Conservation (phyloP, 352 stramenopile species). For the Phytopythium sindhum region DNA sequence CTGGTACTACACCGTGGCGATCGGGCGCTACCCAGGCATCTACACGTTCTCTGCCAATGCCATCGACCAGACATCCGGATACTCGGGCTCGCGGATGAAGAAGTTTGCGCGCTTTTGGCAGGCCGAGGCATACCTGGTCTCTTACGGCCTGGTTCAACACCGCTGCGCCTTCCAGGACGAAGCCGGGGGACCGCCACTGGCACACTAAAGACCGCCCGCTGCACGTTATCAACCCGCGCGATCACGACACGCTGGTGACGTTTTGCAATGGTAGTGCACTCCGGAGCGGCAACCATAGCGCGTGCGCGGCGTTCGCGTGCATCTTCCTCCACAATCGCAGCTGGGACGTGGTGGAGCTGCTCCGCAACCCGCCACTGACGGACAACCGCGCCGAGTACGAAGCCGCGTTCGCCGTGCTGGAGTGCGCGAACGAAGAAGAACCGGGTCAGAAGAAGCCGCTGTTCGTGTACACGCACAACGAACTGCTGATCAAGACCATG, state of each 20-base stretch:
- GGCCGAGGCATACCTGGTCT: slow-evolving; percentile 28
- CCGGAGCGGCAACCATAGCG: background rate
- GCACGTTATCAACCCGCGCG: background rate
- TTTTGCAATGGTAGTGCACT: slow-evolving; percentile 15
- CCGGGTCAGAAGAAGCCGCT: slow-evolving; percentile 6
- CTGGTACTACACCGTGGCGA: slow-evolving; percentile 52
- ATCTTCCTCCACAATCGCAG: slow-evolving; percentile 2
- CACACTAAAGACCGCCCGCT: slow-evolving; percentile 6
- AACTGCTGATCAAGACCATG: slow-evolving; percentile 15
- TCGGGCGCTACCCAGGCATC: slow-evolving; percentile 38
- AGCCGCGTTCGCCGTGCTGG: slow-evolving; percentile 11
- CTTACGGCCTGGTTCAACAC: background rate
- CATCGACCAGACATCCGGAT: slow-evolving; percentile 38
- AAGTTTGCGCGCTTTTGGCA: slow-evolving; percentile 44
- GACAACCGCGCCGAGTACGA: slow-evolving; percentile 18
- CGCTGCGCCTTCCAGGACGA: slow-evolving; percentile 4
- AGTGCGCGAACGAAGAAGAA: slow-evolving; percentile 15
- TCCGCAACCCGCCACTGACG: background rate
- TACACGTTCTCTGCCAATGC: slow-evolving; percentile 41
- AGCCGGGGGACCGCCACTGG: slow-evolving; percentile 2
- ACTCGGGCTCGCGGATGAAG: slow-evolving; percentile 36
- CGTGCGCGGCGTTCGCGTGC: slow-evolving; percentile 1
- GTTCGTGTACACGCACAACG: slow-evolving; percentile 18
- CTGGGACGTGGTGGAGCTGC: background rate
- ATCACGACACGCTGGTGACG: background rate